A percentile compares a stretch with the other conserved stretches of the same genome.
Evolutionary conservation across 768 basidiomycete species (phyloP).

Genomic region (Cyathus striatus): DNA sequence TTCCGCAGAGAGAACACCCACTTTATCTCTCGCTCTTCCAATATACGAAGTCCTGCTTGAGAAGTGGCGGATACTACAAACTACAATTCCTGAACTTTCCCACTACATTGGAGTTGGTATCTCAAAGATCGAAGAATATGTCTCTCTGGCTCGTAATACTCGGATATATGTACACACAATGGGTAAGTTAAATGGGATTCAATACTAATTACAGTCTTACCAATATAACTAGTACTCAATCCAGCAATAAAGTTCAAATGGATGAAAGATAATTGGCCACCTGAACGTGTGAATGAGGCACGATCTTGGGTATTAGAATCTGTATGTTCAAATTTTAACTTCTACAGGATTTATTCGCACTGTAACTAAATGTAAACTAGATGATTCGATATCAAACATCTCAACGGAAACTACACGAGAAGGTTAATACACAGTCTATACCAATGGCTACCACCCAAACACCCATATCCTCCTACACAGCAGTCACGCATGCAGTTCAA

Average conservation of each 20-base stretch:
- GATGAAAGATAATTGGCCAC: neutral
- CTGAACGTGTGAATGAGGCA: neutral
- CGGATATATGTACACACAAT: neutral
- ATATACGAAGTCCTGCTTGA: neutral
- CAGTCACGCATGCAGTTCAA: neutral
- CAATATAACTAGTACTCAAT: neutral
- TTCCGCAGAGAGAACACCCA: neutral
- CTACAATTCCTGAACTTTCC: neutral
- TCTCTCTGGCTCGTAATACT: neutral
- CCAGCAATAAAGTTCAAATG: slow-evolving; percentile 1
- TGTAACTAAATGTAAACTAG: too few species aligned
- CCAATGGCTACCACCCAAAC: neutral
- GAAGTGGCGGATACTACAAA: neutral
- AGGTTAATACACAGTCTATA: neutral
- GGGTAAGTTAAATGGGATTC: neutral
- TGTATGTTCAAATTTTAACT: neutral
- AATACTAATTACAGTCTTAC: neutral
- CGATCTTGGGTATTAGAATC: neutral
- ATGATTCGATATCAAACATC: neutral
- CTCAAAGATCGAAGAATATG: neutral
- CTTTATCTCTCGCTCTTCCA: neutral
- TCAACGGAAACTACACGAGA: neutral
- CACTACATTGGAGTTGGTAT: neutral
- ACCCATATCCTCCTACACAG: neutral
- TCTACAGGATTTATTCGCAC: neutral